Base-by-base conservation (phyloP, 2,329 filamentous ascomycete genomes). In the Colletotrichum liriopes region DNA sequence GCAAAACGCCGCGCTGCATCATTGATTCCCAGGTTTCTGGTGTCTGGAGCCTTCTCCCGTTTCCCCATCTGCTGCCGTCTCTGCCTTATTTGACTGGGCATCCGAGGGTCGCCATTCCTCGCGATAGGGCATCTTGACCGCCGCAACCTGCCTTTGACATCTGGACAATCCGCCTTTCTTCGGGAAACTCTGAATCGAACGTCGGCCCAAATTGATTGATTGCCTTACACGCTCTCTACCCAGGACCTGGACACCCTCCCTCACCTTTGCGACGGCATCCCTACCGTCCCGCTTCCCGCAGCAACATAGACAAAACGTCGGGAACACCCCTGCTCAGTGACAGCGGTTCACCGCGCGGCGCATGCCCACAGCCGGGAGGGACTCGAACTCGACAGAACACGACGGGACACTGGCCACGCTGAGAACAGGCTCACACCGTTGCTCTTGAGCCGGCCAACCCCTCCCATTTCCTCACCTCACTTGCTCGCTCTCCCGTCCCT, bases 221-320 rank as follows among this genome's bases (percentile, higher is more conserved):
- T 35, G 0, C 37, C 43, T 12, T 16, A 39, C 26, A n/a, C 49
- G 9, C 49, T 29, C 39, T 43, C 6, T 26, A 14, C 39, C 26
- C 49, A 55, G 62, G 62, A 29, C 55, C 67, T 61, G 39, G 37
- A 54, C 63, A 66, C 45, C 67, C 54, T 41, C 62, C 43, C 54
- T 68, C 43, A 43, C 51, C 52, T 68, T 56, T 67, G 65, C 65
- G 68, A 68, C 68, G 65, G 32, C 58, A 68, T 71, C 68, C 68
- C 65, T 71, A 71, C 65, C 68, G 58, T 71, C 68, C 65, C 65
- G 68, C 68, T 63, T 58, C 68, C 68, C 68, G 68, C 68, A 71
- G 64, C 56, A 62, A 68, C 65, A 52, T 47, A 56, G 64, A 68
- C 65, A 71, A 68, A 63, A 62, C 68, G 68, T 71, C 65, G 65